These are phyloP conservation scores for Gastrodia elata DNA, from an alignment of 106 monocot genomes.

Conservation along the genomic window DNA sequence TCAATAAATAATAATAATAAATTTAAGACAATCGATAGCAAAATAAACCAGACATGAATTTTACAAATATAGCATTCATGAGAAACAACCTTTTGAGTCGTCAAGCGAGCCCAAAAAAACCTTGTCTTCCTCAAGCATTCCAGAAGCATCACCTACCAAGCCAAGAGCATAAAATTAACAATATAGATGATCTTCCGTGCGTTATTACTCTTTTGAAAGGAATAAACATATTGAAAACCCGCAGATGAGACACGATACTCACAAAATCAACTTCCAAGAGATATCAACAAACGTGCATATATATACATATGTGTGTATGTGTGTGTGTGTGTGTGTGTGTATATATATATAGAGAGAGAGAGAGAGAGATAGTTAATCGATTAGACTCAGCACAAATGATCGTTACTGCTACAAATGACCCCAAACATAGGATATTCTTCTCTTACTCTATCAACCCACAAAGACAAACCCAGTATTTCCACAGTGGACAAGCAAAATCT, in stretches of 20 bases:
- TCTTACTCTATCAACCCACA: not conserved
- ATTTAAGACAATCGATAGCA: not conserved
- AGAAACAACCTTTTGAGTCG: conserved; percentile 42
- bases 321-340: too few species aligned
- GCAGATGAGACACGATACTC: not conserved
- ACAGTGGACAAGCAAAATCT: not conserved
- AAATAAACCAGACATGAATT: not conserved
- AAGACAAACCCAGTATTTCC: not conserved
- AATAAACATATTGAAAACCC: not conserved
- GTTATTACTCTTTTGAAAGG: not conserved
- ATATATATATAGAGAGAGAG: too few species aligned
- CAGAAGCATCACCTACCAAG: conserved; percentile 17
- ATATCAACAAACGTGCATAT: too few species aligned
- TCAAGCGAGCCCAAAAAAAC: conserved; percentile 25
- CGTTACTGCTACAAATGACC: not conserved
- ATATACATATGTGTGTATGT: too few species aligned
- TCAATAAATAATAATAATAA: not conserved
- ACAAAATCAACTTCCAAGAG: not conserved
- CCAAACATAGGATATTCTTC: not conserved
- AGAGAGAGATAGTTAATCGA: too few species aligned
- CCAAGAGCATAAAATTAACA: not conserved
- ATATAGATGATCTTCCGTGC: not conserved
- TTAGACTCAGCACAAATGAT: not conserved
- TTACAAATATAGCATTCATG: not conserved
- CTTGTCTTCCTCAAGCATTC: conserved; percentile 32